Evolutionary conservation across 768 basidiomycete genomes (phyloP).

Genomic region (Leccinum fibrillosum): DNA sequence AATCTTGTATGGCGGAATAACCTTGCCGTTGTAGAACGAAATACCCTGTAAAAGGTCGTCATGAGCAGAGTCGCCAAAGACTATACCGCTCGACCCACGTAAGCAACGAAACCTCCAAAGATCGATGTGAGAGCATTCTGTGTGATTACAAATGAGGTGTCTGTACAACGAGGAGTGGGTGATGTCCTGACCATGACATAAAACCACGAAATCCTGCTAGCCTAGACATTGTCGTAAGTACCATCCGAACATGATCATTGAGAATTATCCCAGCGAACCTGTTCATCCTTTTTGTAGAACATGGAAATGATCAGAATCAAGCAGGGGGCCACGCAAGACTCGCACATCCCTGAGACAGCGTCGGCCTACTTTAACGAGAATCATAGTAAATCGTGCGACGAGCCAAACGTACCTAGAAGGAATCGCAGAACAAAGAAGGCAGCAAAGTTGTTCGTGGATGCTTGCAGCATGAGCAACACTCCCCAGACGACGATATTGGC

Average conservation of each 20-base stretch:
- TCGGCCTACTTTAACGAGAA: background rate
- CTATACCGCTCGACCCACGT: slow-evolving; percentile 35
- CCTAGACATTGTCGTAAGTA: slow-evolving; percentile 32
- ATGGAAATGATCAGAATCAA: slow-evolving; percentile 61
- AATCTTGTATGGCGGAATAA: slow-evolving; percentile 56
- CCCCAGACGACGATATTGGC: slow-evolving; percentile 62
- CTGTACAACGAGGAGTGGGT: background rate
- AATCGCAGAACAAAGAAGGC: slow-evolving; percentile 63
- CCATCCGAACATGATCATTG: background rate
- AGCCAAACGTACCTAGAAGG: slow-evolving; percentile 43
- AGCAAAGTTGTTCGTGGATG: slow-evolving; percentile 52
- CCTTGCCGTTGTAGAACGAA: slow-evolving; percentile 48
- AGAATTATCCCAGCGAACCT: slow-evolving; percentile 32
- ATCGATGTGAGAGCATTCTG: slow-evolving; percentile 59
- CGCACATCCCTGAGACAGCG: slow-evolving; percentile 52
- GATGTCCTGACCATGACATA: slow-evolving; percentile 52
- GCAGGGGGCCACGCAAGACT: slow-evolving; percentile 61
- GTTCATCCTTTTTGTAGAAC: slow-evolving; percentile 70
- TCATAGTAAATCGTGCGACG: background rate
- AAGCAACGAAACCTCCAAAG: slow-evolving; percentile 65
- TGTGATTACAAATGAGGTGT: background rate
- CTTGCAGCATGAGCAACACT: slow-evolving; percentile 55
- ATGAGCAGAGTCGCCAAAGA: background rate
- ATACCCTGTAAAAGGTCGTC: slow-evolving; percentile 40
- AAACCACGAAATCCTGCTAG: slow-evolving; percentile 59